phyloP scores from a whole-genome alignment of 225 moss, liverwort and hornwort genomes.

The Pleurozium schreberi region DNA sequence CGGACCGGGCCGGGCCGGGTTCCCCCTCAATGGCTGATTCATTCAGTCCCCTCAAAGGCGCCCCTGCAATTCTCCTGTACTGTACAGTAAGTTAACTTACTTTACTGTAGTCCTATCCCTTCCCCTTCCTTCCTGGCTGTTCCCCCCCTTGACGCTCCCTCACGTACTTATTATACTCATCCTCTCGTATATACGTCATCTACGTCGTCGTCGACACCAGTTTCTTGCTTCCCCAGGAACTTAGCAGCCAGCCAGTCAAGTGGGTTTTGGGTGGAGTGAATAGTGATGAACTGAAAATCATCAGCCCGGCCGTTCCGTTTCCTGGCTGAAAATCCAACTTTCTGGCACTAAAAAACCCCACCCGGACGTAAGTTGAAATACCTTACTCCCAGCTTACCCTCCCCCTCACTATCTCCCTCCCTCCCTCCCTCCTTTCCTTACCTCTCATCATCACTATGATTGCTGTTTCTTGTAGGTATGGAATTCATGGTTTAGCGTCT shows the following conservation, averaged over 20 bases:
- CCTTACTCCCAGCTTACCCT: neutral
- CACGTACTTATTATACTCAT: neutral
- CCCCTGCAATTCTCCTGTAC: neutral
- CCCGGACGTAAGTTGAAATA: neutral
- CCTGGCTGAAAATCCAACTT: neutral
- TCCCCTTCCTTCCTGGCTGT: neutral
- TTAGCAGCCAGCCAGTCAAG: neutral
- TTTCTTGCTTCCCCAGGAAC: neutral
- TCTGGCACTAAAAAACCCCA: neutral
- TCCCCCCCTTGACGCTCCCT: neutral
- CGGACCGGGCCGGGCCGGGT: no score
- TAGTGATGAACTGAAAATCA: constrained; percentile 8
- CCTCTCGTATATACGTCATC: neutral
- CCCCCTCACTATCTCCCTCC: neutral
- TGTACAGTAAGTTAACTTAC: neutral
- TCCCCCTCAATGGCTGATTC: neutral
- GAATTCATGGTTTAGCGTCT: neutral
- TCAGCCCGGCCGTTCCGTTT: neutral
- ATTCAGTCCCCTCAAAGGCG: neutral
- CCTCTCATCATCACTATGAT: constrained; percentile 19
- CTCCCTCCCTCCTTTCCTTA: neutral
- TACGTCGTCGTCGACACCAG: constrained; percentile 4
- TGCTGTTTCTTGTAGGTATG: neutral
- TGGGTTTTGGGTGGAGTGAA: neutral
- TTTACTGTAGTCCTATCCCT: neutral